phyloP scores from a whole-genome alignment of 1,139 yeast genomes.

The Lodderomyces elongisporus region DNA sequence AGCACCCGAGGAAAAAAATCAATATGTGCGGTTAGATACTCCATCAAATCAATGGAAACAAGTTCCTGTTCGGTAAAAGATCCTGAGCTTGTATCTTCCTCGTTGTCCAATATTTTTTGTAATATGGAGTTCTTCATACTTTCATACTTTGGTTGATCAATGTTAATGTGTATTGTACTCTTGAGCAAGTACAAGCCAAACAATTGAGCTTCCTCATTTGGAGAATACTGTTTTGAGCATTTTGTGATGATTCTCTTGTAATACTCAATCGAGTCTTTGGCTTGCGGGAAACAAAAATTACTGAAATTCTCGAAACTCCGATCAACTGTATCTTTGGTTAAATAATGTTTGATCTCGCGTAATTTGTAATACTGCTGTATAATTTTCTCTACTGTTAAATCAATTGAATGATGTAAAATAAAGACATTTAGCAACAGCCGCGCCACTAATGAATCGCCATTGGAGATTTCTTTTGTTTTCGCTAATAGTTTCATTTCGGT shows the following conservation, averaged over 20 bases:
- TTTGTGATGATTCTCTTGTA: too few species aligned
- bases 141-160: not conserved
- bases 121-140: not conserved
- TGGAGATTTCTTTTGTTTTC: too few species aligned
- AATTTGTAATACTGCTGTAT: not conserved
- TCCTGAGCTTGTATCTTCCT: not conserved
- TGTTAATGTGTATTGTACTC: not conserved
- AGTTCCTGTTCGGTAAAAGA: not conserved
- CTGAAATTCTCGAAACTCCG: not conserved
- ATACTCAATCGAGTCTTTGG: too few species aligned
- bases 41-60: not conserved
- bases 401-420: not conserved
- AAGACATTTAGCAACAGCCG: not conserved
- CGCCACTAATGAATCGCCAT: too few species aligned
- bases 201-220: not conserved
- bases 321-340: not conserved
- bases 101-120: not conserved
- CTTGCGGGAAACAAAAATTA: too few species aligned
- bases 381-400: not conserved
- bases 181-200: not conserved
- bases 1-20: not conserved
- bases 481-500: too few species aligned
- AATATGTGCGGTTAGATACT: not conserved
- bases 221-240: not conserved
- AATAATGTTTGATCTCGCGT: not conserved